Conservation (phyloP, 1,139 yeast species). For the Schizosaccharomyces versatilis region DNA sequence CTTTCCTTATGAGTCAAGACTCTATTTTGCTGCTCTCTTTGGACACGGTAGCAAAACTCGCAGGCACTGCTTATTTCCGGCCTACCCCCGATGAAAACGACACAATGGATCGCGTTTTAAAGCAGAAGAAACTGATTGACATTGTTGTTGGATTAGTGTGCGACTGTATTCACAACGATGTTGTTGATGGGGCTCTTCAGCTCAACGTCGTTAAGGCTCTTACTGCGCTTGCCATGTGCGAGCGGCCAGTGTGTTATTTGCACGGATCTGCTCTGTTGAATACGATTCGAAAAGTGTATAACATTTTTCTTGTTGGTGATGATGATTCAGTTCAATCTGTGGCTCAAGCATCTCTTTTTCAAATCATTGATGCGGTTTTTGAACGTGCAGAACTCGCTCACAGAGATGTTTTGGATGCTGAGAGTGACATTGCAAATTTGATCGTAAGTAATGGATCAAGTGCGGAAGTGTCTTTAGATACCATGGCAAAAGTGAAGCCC, state of each 20-base stretch:
- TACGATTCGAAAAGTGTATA: conserved; percentile 82
- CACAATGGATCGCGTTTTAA: conserved; percentile 15
- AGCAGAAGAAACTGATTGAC: conserved; percentile 43
- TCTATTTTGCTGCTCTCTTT: not conserved
- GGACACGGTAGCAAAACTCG: not conserved
- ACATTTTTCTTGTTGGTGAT: conserved; percentile 67
- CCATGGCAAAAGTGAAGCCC: not conserved
- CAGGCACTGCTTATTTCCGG: not conserved
- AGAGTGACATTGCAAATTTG: not conserved
- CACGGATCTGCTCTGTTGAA: conserved; percentile 78
- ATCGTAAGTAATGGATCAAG: too few species aligned
- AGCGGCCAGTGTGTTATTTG: conserved; percentile 44
- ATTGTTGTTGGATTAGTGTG: conserved; percentile 71
- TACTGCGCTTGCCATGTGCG: conserved; percentile 58
- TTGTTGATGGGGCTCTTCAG: conserved; percentile 72
- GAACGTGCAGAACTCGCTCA: conserved; percentile 26
- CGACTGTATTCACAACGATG: conserved; percentile 74
- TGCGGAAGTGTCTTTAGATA: not conserved
- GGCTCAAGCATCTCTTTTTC: conserved; percentile 88
- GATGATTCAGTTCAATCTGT: conserved; percentile 71
- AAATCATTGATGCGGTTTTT: conserved; percentile 70
- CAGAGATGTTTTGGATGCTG: too few species aligned
- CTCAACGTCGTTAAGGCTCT: conserved; percentile 80
- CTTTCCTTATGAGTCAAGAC: not conserved
- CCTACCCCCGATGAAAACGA: not conserved